Evolutionary conservation across 176 grass and related monocot species (phyloP), one percentile per base, ranked within the genome.

Genomic region (Lolium perenne): DNA sequence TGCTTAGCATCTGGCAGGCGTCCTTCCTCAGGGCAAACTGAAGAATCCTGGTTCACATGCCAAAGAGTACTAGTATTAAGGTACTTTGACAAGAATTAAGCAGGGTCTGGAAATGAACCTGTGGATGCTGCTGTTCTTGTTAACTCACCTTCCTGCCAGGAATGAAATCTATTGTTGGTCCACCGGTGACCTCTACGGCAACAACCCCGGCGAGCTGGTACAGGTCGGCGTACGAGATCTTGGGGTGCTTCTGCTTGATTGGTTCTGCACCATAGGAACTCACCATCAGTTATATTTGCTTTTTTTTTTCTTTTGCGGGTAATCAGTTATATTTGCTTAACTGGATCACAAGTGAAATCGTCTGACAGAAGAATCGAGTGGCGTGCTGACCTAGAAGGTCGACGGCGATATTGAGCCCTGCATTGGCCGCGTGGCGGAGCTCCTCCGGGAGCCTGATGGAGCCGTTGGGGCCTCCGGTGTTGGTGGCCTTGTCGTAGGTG

Each of bases 191-290:
- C 62, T 95, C 94, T 4, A 95, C 89, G 18, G 94, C 91, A 22
- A 93, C 94, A 5, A 95, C 83, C 59, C 94, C 94, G 53, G 94
- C 89, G 41, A 95, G 94, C 89, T 95, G 81, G 53, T 95, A 95
- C 47, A 95, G 86, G 81, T 95, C 94, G 9, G 94, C 94, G 53
- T 91, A 91, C 20, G 94, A 85, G 51, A 95, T 84, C 80, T 93
- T 89, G 11, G 94, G 86, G 80, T 88, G 89, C 76, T 88, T 95
- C 22, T 72, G 76, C 35, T 93, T 95, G 5, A 95, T 66, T 18
- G 94, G 94, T 69, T 91, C 94, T 95, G 89, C 51, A 35, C 4
- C 32, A 65, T 7, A 54, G 53, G 2, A 55, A 74, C 21, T 1
- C 48, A 51, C 3, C 45, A 66, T 5, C 5, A 64, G 61, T 60